Evolutionary conservation across 805 yeast species (phyloP).

Genomic region (Hanseniaspora jakobsenii): DNA sequence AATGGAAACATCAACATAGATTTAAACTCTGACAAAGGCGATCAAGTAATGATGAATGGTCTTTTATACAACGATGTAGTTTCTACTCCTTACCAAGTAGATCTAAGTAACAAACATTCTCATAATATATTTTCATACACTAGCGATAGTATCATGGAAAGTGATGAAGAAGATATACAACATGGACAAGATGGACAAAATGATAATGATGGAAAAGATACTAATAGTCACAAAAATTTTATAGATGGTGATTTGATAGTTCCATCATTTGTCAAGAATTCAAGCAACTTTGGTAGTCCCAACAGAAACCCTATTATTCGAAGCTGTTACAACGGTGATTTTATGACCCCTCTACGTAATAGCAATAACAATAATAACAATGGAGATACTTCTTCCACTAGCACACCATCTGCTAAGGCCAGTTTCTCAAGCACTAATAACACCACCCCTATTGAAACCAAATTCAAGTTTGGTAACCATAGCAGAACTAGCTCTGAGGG

Average conservation of each 20-base stretch:
- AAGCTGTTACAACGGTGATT: neutral
- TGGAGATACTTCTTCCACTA: neutral
- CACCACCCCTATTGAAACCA: conserved; percentile 4
- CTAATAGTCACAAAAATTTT: neutral
- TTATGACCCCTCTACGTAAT: neutral
- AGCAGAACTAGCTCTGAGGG: neutral
- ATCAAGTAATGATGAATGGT: neutral
- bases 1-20: conserved; percentile 4
- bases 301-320: neutral
- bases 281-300: conserved; percentile 2
- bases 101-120: neutral
- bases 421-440: neutral
- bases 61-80: too few species aligned
- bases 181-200: too few species aligned
- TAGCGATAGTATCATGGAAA: conserved; percentile 5
- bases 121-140: neutral
- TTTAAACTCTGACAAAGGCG: neutral
- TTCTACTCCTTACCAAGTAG: conserved; percentile 6
- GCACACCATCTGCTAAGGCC: neutral
- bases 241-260: neutral
- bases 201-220: neutral
- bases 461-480: conserved; percentile 10
- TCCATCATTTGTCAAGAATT: neutral
- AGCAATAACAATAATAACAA: neutral
- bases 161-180: conserved; percentile 4